Evolutionary conservation across 2,329 filamentous ascomycete species (phyloP), one percentile per base, ranked within the genome.

Genomic region (Aspergillus phoenicis): DNA sequence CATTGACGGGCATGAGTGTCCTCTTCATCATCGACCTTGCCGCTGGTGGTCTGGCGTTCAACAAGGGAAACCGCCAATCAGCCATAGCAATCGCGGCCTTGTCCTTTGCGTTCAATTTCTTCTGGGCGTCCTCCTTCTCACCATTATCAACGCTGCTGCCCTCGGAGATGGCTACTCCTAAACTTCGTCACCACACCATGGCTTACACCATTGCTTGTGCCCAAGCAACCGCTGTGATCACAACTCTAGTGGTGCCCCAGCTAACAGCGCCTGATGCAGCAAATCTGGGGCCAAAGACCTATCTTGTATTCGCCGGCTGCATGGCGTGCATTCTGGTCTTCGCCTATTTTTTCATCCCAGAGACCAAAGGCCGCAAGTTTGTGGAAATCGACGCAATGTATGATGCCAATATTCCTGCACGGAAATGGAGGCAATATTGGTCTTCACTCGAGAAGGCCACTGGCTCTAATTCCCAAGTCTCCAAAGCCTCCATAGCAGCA

Each of bases 71-170:
- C 45, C 66, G 64, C 15, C 62, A 67, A 6, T 64, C 69, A 11
- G 66, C 61, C 13, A 62, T 72, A 36, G 70, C 65, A 3, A 71
- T 77, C 10, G 74, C 75, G 5, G 70, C 67, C 1, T 59, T 77
- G 5, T 71, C 69, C 4, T 74, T 77, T 51, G 64, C 76, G 20
- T 77, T 78, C 63, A 74, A 72, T 41, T 77, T 77, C 66, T 75
- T 77, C 62, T 76, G 74, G 68, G 71, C 73, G 10, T 72, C 71
- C 8, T 75, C 73, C 0, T 77, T 77, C 64, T 72, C 70, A 62
- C 76, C 75, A 1, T 60, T 78, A 30, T 74, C 69, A 11, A 68
- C 64, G 24, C 51, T 75, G 45, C 73, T 76, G 68, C 73, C 74
- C 4, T 70, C 74, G 3, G 74, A 77, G 59, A 75, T 77, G 54